Conservation (phyloP, 2,329 filamentous ascomycete genomes). For the Talaromyces sp. region DNA sequence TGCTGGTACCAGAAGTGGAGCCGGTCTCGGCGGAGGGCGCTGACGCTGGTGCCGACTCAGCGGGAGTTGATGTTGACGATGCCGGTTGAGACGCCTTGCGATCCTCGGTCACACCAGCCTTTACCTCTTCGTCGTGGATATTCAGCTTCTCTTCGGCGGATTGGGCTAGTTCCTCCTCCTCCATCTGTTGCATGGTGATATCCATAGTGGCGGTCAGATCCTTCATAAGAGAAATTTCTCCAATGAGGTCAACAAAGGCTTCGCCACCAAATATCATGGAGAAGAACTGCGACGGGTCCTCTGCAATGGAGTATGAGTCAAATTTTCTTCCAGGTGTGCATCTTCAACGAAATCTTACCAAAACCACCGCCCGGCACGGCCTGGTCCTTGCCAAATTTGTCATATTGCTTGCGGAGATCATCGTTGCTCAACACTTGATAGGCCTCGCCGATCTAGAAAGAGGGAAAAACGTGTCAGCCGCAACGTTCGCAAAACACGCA, state of each 20-base stretch:
- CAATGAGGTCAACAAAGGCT: conserved; percentile 92
- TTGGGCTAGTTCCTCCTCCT: conserved; percentile 60
- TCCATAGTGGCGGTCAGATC: conserved; percentile 98
- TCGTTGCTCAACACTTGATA: conserved; percentile 78
- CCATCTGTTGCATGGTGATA: conserved; percentile 79
- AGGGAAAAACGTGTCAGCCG: neutral
- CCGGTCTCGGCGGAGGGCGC: conserved; percentile 32
- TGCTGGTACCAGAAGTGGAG: conserved; percentile 37
- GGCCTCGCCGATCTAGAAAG: conserved; percentile 58
- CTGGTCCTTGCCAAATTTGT: conserved; percentile 94
- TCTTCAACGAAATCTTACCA: conserved; percentile 44
- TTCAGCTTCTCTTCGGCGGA: conserved; percentile 45
- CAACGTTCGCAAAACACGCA: neutral
- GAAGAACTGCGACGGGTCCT: conserved; percentile 96
- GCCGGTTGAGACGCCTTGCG: neutral
- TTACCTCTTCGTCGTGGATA: conserved; percentile 41
- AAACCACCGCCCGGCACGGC: conserved; percentile 89
- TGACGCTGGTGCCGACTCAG: conserved; percentile 14
- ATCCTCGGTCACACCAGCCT: conserved; percentile 22
- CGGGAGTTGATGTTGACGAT: neutral
- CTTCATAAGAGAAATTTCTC: conserved; percentile 98
- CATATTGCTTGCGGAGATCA: conserved; percentile 84
- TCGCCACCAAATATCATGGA: conserved; percentile 97
- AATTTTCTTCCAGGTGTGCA: neutral
- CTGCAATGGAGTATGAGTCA: conserved; percentile 28